Conservation (phyloP, 2,329 filamentous ascomycete genomes). For the Trichothecium roseum region DNA sequence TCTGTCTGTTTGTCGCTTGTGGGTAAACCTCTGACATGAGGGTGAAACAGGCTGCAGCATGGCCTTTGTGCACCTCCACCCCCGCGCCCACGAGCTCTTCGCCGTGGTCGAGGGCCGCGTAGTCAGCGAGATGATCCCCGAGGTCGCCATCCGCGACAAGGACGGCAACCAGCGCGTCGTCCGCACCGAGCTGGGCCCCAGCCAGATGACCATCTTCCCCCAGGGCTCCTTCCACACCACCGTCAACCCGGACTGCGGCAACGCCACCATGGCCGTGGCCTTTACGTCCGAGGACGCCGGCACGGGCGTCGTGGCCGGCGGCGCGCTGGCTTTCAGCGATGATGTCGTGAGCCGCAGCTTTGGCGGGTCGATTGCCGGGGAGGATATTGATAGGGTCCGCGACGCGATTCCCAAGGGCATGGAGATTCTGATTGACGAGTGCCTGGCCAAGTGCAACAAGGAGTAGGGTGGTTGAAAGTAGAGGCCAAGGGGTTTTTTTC, state of each 20-base stretch:
- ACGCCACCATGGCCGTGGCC: constrained; percentile 33
- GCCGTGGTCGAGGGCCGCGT: constrained; percentile 32
- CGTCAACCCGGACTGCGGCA: constrained; percentile 38
- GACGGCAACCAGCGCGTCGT: constrained; percentile 24
- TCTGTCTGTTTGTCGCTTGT: too few relatives aligned
- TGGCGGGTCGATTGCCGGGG: constrained; percentile 28
- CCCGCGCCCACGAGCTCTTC: constrained; percentile 36
- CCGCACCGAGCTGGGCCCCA: constrained; percentile 21
- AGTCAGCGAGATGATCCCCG: constrained; percentile 34
- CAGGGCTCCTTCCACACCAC: constrained; percentile 39
- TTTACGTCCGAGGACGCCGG: constrained; percentile 37
- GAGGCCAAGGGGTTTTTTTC: too few relatives aligned
- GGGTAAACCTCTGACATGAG: background rate
- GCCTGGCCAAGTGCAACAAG: background rate
- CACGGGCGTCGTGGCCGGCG: constrained; percentile 32
- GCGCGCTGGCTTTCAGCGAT: constrained; percentile 29
- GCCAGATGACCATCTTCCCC: constrained; percentile 38
- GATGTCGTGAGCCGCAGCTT: constrained; percentile 31
- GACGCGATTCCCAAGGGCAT: constrained; percentile 7
- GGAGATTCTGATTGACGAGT: background rate
- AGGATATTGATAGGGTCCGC: constrained; percentile 30
- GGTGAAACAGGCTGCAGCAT: constrained; percentile 30
- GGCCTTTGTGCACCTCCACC: constrained; percentile 41
- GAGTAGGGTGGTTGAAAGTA: background rate
- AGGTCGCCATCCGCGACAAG: constrained; percentile 29